Percentiles rank a stretch among this genome's conserved stretches.
phyloP scores from a whole-genome alignment of 768 basidiomycete genomes.

The Tremella mesenterica region DNA sequence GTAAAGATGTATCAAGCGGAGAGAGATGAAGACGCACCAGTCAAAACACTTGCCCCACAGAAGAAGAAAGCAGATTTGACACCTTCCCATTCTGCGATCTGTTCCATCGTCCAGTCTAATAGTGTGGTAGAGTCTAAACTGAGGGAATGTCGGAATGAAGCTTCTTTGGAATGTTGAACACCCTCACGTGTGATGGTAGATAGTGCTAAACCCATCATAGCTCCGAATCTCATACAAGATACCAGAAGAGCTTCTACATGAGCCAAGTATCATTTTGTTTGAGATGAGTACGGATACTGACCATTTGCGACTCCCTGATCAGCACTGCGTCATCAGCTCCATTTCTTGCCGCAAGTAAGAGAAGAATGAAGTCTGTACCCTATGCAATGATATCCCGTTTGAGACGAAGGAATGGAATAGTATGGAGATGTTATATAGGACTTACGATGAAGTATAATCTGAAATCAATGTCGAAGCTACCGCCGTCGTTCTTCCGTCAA shows the following conservation, averaged over 20 bases:
- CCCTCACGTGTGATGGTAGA: slow-evolving; percentile 1
- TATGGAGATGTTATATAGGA: neutral
- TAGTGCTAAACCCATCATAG: slow-evolving; percentile 5
- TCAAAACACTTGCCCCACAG: neutral
- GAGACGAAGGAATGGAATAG: neutral
- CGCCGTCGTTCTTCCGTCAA: neutral
- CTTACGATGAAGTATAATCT: slow-evolving; percentile 1
- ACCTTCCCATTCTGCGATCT: neutral
- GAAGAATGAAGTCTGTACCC: no score
- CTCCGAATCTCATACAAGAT: slow-evolving; percentile 5
- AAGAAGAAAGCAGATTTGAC: neutral
- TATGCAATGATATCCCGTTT: no score
- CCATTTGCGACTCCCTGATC: slow-evolving; percentile 16
- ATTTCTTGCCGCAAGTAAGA: no score
- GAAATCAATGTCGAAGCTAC: slow-evolving; percentile 3
- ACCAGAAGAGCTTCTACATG: slow-evolving; percentile 1
- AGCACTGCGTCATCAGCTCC: neutral
- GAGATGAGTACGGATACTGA: no score
- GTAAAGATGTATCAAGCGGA: no score
- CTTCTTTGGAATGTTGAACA: neutral
- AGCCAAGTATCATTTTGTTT: neutral
- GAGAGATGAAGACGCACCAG: no score
- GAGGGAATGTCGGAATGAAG: neutral
- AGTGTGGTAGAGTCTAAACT: neutral
- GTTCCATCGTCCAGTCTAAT: neutral